Percentiles rank a stretch among this genome's conserved stretches.
Evolutionary conservation across 2,329 filamentous ascomycete species (phyloP).

Genomic region (Colletotrichum gloeosporioides): DNA sequence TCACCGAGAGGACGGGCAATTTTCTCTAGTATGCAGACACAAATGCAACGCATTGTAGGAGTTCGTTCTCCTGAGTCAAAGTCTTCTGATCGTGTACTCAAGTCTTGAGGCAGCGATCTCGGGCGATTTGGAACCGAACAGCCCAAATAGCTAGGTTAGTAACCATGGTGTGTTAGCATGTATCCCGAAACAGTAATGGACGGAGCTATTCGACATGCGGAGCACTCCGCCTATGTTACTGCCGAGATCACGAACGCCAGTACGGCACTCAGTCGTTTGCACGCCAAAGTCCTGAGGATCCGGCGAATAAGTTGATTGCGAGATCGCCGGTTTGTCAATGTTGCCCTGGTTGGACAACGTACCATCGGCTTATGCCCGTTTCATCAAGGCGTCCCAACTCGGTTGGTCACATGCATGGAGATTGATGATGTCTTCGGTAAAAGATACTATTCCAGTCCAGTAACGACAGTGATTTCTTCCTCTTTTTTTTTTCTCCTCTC

Average conservation of each 20-base stretch:
- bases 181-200: neutral
- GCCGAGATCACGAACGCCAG: neutral
- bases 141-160: neutral
- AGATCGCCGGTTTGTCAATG: neutral
- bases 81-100: fast-evolving
- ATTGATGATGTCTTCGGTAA: neutral
- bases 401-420: neutral
- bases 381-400: neutral
- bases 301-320: neutral
- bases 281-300: neutral
- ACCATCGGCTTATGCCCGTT: neutral
- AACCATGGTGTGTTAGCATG: neutral
- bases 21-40: neutral
- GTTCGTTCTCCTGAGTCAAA: neutral
- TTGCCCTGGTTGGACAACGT: fast-evolving
- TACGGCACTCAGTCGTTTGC: fast-evolving
- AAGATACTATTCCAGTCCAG: neutral
- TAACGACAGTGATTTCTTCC: neutral
- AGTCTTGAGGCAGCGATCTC: neutral
- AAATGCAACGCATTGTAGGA: neutral
- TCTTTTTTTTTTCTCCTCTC: neutral
- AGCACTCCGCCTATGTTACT: neutral
- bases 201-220: neutral
- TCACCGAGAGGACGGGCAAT: fast-evolving
- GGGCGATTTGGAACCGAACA: neutral